A percentile compares a stretch with the other conserved stretches of the same genome.
Conservation (phyloP, 2,329 filamentous ascomycete species). For the Coniochaeta sp. region DNA sequence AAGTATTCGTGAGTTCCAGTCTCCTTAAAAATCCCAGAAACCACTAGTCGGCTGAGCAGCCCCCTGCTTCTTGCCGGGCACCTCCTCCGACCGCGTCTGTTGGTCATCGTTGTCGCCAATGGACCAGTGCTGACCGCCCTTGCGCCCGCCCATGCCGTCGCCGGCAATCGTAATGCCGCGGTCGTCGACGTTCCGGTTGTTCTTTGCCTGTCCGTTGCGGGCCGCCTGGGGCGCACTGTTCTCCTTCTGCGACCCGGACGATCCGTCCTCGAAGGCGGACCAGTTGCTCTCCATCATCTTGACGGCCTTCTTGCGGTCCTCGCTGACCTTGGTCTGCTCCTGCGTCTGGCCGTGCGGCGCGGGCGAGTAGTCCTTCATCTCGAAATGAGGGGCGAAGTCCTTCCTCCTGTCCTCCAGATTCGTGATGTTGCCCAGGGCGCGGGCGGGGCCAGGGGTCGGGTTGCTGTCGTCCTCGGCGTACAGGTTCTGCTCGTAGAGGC, state of each 20-base stretch:
- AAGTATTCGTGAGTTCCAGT: too few relatives aligned
- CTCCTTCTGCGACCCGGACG: conserved; percentile 45
- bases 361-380: conserved; percentile 63
- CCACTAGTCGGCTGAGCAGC: conserved; percentile 23
- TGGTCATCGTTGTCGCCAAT: conserved; percentile 45
- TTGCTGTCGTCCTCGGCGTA: conserved; percentile 50
- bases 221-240: conserved; percentile 31
- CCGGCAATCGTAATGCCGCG: conserved; percentile 44
- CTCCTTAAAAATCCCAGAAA: conserved; percentile 42
- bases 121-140: conserved; percentile 50
- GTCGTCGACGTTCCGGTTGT: conserved; percentile 27
- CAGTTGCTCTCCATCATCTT: conserved; percentile 67
- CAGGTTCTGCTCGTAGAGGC: conserved; percentile 72
- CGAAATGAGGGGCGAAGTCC: conserved; percentile 73
- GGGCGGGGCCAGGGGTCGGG: conserved; percentile 25
- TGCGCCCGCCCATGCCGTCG: conserved; percentile 60
- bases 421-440: conserved; percentile 58
- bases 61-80: conserved; percentile 31
- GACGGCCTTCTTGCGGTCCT: conserved; percentile 61
- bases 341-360: conserved; percentile 25
- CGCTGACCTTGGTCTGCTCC: conserved; percentile 27
- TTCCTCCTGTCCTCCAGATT: conserved; percentile 69
- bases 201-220: conserved; percentile 25
- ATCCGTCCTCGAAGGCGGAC: conserved; percentile 45
- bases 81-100: conserved; percentile 24